phyloP scores from a whole-genome alignment of 2,329 filamentous ascomycete species.

The Westerdykella aurantiaca region DNA sequence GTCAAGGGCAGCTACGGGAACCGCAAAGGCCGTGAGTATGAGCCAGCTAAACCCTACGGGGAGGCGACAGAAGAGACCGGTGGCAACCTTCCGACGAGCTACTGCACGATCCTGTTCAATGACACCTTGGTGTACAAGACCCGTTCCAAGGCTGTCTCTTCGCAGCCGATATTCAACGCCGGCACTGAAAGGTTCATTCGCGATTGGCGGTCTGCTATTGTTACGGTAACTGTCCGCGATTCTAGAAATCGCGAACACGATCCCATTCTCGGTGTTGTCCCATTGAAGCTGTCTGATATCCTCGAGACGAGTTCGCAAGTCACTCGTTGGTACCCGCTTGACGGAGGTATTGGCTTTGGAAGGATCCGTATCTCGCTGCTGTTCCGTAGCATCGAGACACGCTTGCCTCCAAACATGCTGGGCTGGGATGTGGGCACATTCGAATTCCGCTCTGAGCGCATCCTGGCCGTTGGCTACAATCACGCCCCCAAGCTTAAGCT shows the following conservation, averaged over 20 bases:
- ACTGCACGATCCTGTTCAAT: slow-evolving; percentile 87
- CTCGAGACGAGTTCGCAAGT: slow-evolving; percentile 80
- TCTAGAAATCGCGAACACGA: slow-evolving; percentile 87
- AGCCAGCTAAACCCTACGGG: slow-evolving; percentile 78
- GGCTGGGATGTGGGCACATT: slow-evolving; percentile 97
- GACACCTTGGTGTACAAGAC: slow-evolving; percentile 89
- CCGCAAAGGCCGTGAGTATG: slow-evolving; percentile 77
- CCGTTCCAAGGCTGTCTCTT: slow-evolving; percentile 87
- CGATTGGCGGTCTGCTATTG: slow-evolving; percentile 83
- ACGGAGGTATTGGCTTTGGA: slow-evolving; percentile 86
- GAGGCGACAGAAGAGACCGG: slow-evolving; percentile 81
- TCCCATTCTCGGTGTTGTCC: slow-evolving; percentile 86
- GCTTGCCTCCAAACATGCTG: slow-evolving; percentile 74
- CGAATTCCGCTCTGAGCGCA: slow-evolving; percentile 68
- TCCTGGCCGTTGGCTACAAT: slow-evolving; percentile 59
- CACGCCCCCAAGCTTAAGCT: slow-evolving; percentile 64
- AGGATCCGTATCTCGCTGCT: slow-evolving; percentile 81
- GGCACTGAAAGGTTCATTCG: slow-evolving; percentile 89
- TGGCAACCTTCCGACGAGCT: slow-evolving; percentile 76
- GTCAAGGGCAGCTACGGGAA: slow-evolving; percentile 79
- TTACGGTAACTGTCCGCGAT: slow-evolving; percentile 85
- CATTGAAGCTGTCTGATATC: slow-evolving; percentile 81
- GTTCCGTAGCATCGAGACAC: slow-evolving; percentile 83
- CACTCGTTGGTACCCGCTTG: slow-evolving; percentile 92
- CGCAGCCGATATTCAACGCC: slow-evolving; percentile 94